phyloP scores from a whole-genome alignment of 768 basidiomycete species.

The Hortiboletus flavorubellus region DNA sequence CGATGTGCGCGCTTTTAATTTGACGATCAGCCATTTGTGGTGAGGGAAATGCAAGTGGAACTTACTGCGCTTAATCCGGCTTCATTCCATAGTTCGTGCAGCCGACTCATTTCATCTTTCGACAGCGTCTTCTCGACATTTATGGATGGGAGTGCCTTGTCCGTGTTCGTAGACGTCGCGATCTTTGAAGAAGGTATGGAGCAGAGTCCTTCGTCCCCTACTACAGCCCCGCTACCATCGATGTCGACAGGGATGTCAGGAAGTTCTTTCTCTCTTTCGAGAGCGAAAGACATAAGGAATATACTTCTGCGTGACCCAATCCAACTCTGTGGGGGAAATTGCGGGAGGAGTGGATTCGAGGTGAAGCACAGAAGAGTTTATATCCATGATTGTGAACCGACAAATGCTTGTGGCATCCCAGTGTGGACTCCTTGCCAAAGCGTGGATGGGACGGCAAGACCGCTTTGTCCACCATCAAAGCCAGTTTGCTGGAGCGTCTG shows the following conservation, averaged over 20 bases:
- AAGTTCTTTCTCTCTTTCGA: slow-evolving; percentile 18
- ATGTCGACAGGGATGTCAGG: slow-evolving; percentile 19
- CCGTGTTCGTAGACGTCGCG: neutral
- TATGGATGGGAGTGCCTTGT: slow-evolving; percentile 16
- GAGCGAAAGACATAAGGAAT: slow-evolving; percentile 8
- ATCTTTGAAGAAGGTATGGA: neutral
- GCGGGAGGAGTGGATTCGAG: neutral
- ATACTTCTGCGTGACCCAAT: neutral
- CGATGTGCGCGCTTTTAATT: slow-evolving; percentile 24
- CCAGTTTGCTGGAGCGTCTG: neutral
- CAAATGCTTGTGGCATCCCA: neutral
- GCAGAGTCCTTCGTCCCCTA: neutral
- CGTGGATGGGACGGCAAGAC: neutral
- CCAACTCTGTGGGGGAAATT: neutral
- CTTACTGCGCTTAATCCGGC: slow-evolving; percentile 23
- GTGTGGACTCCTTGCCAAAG: slow-evolving; percentile 13
- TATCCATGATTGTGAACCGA: slow-evolving; percentile 5
- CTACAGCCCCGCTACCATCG: neutral
- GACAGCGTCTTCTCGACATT: slow-evolving; percentile 19
- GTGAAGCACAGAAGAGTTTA: neutral
- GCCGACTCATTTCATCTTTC: slow-evolving; percentile 12
- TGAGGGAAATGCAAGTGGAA: neutral
- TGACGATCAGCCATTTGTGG: neutral
- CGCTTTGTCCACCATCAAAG: neutral
- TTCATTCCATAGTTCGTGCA: slow-evolving; percentile 27